Conservation (phyloP, 495 filamentous ascomycete genomes). For the Penicillium cataractarum region DNA sequence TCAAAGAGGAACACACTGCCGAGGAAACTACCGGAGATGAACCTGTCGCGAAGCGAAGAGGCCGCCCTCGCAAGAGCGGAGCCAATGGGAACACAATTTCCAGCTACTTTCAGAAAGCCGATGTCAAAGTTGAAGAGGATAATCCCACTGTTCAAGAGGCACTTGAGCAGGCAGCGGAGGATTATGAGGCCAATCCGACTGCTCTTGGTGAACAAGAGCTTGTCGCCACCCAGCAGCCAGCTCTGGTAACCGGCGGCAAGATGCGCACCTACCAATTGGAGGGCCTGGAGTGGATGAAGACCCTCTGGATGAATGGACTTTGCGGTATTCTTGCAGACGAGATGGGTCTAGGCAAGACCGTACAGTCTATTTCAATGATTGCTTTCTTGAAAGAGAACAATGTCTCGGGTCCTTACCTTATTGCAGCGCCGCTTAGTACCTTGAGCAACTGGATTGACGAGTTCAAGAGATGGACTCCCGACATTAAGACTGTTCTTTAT, state of each 20-base stretch:
- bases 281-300: slow-evolving; percentile 88
- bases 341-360: slow-evolving; percentile 75
- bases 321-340: slow-evolving; percentile 90
- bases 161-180: slow-evolving; percentile 56
- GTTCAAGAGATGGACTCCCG: slow-evolving; percentile 85
- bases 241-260: slow-evolving; percentile 78
- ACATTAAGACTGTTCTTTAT: slow-evolving; percentile 84
- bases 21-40: slow-evolving; percentile 29
- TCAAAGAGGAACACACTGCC: slow-evolving; percentile 38
- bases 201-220: slow-evolving; percentile 76
- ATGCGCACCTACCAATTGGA: slow-evolving; percentile 96
- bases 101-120: slow-evolving; percentile 61
- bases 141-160: slow-evolving; percentile 57
- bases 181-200: slow-evolving; percentile 59
- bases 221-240: slow-evolving; percentile 80
- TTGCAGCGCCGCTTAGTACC: slow-evolving; percentile 88
- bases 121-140: slow-evolving; percentile 55
- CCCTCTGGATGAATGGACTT: slow-evolving; percentile 87
- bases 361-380: slow-evolving; percentile 90
- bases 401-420: slow-evolving; percentile 84
- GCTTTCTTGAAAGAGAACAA: slow-evolving; percentile 87
- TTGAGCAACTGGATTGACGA: slow-evolving; percentile 97
- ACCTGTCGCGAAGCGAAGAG: slow-evolving; percentile 18
- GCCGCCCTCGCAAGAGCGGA: slow-evolving; percentile 38
- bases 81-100: slow-evolving; percentile 51